Base-by-base conservation (phyloP, 352 stramenopile species). In the Achlya hypogyna region DNA sequence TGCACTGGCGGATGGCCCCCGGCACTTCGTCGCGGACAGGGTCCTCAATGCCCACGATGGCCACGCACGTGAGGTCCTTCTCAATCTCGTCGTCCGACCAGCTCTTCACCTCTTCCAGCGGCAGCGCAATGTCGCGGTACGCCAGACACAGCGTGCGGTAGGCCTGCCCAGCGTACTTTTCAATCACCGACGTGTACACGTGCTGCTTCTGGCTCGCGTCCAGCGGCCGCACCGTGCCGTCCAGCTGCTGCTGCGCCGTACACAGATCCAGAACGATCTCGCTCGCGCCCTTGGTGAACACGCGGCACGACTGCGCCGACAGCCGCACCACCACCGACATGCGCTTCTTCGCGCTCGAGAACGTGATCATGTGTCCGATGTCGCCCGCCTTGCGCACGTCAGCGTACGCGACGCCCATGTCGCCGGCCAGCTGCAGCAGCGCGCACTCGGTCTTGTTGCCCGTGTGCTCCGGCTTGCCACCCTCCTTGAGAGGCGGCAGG, bases 71-170 rank as follows among this genome's bases (percentile, higher is more conserved):
- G 54, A 85, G 68, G 29, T 81, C 75, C 56, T 75, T 74, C 66
- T 92, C 81, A 47, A 90, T 52, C 25, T 86, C 82, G 5, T 92
- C 82, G 18, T 93, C 75, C 32, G 76, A 45, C 74, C 71, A 28
- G 4, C 12, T 53, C 29, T 70, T 53, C 22, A 70, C 51, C 4
- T 65, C 69, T 31, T 84, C 69, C 38, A 71, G 65, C 18, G 63
- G 68, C n/a, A 70, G 65, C 20, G 83, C 74, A 40, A 93, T 71
- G 51, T 93, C 78, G 47, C 81, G 84, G 72, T 97, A 86, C 14
- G 83, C 79, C 43, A 95, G 71, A 27, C 85, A 93, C 51, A 95
- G 65, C 59, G 81, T 95, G 35, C 88, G 89, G 40, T 86, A 91
- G 49, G 58, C 85, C 72, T 80, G 74, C 5, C 69, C 70, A 40